A percentile compares a stretch with the other conserved stretches of the same genome.
These are phyloP conservation scores for Didymella pinodella DNA, from an alignment of 2,329 filamentous ascomycete species.

Conservation along the genomic window DNA sequence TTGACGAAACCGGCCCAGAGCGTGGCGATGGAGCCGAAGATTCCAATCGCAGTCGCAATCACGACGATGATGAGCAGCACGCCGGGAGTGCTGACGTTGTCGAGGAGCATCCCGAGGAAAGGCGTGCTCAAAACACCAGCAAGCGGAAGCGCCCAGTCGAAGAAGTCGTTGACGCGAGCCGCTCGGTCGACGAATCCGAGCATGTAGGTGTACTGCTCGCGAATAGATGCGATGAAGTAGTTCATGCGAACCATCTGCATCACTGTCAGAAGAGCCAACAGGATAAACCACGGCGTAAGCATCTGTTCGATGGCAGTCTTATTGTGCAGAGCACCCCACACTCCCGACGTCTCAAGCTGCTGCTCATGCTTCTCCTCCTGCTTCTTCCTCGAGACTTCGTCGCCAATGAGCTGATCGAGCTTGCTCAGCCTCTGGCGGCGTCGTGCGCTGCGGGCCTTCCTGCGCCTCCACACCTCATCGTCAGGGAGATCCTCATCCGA, in stretches of 20 bases:
- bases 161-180: constrained; percentile 76
- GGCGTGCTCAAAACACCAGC: constrained; percentile 82
- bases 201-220: constrained; percentile 79
- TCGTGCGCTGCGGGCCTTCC: constrained; percentile 44
- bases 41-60: constrained; percentile 74
- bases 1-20: constrained; percentile 77
- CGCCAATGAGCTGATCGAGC: constrained; percentile 75
- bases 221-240: constrained; percentile 89
- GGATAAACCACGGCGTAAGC: constrained; percentile 78
- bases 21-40: constrained; percentile 74
- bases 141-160: constrained; percentile 82
- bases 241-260: constrained; percentile 72
- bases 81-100: constrained; percentile 74
- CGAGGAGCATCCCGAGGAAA: constrained; percentile 81
- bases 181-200: constrained; percentile 68
- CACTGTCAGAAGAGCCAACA: constrained; percentile 81
- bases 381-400: constrained; percentile 68
- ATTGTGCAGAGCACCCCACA: constrained; percentile 86
- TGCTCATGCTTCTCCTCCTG: constrained; percentile 68
- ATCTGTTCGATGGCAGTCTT: constrained; percentile 76
- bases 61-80: constrained; percentile 74
- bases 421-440: constrained; percentile 69
- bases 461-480: constrained; percentile 56
- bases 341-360: constrained; percentile 72
- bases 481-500: constrained; percentile 64